Percentiles rank a stretch among this genome's conserved stretches.
Conservation (phyloP, 192 early-diverging fungal species). For the Coemansia brasiliensis region DNA sequence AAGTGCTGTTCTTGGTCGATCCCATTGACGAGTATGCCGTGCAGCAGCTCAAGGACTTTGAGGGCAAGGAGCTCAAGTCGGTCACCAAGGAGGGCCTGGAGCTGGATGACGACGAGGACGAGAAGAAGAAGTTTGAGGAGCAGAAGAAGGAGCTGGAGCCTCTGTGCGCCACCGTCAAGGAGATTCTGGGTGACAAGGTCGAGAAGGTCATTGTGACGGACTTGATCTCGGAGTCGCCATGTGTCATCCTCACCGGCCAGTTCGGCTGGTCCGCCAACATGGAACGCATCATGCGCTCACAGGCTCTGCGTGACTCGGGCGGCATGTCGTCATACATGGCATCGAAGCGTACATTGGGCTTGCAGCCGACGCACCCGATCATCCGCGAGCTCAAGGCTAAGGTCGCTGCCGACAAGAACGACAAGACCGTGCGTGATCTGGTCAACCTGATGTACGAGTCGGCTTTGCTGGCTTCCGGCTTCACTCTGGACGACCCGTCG, state of each 20-base stretch:
- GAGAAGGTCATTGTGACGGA: conserved; percentile 93
- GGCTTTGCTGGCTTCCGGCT: conserved; percentile 94
- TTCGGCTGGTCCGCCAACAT: conserved; percentile 99
- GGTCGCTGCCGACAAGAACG: conserved; percentile 93
- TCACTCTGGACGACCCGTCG: conserved; percentile 94
- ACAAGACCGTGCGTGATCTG: conserved; percentile 98
- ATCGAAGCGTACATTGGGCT: conserved; percentile 98
- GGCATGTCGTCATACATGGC: conserved; percentile 99
- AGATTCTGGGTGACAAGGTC: conserved; percentile 98
- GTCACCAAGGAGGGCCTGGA: conserved; percentile 99
- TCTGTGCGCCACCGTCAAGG: conserved; percentile 94
- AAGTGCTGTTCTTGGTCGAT: conserved; percentile 98
- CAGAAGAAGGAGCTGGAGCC: conserved; percentile 90
- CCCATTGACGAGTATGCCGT: conserved; percentile 99
- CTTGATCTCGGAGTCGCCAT: conserved; percentile 96
- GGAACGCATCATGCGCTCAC: conserved; percentile 99
- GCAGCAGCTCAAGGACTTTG: conserved; percentile 98
- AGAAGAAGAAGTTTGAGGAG: conserved; percentile 94
- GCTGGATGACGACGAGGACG: conserved; percentile 98
- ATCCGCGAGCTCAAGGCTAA: conserved; percentile 92
- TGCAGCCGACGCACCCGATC: conserved; percentile 96
- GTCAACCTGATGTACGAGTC: conserved; percentile 95
- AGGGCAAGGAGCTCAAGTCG: conserved; percentile 98
- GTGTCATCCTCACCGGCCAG: conserved; percentile 98
- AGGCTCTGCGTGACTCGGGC: conserved; percentile 96